A percentile compares a stretch with the other conserved stretches of the same genome.
These are phyloP conservation scores for Yueomyces sp. DNA, from an alignment of 805 yeast species.

Conservation along the genomic window DNA sequence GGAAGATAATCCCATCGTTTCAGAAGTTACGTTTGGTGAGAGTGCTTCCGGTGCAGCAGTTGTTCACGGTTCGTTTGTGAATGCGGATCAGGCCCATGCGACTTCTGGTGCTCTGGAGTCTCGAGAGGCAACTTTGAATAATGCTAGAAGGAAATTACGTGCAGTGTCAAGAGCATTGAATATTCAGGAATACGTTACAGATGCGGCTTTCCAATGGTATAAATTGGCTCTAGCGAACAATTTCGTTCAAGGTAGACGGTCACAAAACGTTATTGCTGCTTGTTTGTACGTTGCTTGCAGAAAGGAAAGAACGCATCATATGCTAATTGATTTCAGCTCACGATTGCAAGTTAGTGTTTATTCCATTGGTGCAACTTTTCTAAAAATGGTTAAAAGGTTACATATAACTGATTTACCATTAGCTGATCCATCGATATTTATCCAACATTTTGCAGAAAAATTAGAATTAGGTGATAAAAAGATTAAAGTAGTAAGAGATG, in stretches of 20 bases:
- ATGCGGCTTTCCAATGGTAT: conserved; percentile 83
- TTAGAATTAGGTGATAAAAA: conserved; percentile 66
- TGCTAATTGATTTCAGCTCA: conserved; percentile 91
- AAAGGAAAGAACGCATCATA: conserved; percentile 79
- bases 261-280: conserved; percentile 90
- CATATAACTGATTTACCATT: conserved; percentile 68
- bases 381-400: conserved; percentile 80
- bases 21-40: conserved; percentile 92
- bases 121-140: conserved; percentile 76
- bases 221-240: conserved; percentile 72
- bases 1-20: conserved; percentile 88
- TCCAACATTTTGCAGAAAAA: conserved; percentile 85
- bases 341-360: conserved; percentile 82
- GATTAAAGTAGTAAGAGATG: conserved; percentile 73
- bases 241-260: conserved; percentile 93
- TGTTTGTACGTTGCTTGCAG: conserved; percentile 93
- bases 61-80: conserved; percentile 89
- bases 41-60: conserved; percentile 87
- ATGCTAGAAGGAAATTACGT: conserved; percentile 67
- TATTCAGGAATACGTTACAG: conserved; percentile 76
- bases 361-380: conserved; percentile 89
- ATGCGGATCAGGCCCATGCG: conserved; percentile 72
- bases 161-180: conserved; percentile 66
- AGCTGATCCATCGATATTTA: conserved; percentile 88
- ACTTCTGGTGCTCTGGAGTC: conserved; percentile 69